phyloP scores from a whole-genome alignment of 2,329 filamentous ascomycete species.

The Camillea tinctor region DNA sequence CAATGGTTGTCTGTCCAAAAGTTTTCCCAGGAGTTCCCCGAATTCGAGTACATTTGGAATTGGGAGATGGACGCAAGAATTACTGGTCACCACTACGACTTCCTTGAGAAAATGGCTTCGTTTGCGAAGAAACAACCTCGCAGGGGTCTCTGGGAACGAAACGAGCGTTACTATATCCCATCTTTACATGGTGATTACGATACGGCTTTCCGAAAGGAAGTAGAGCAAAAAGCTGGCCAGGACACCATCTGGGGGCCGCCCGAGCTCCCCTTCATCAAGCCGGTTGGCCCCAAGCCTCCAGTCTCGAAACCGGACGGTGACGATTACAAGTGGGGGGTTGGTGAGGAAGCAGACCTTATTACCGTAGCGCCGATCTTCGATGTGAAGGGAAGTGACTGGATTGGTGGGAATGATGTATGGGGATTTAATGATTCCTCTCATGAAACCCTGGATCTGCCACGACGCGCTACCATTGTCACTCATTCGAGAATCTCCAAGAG shows the following conservation, averaged over 20 bases:
- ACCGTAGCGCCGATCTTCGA: conserved; percentile 80
- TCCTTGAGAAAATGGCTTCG: conserved; percentile 62
- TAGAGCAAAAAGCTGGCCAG: conserved; percentile 53
- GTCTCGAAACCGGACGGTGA: conserved; percentile 58
- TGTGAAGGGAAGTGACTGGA: conserved; percentile 69
- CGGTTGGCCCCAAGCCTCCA: conserved; percentile 64
- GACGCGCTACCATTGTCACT: conserved; percentile 75
- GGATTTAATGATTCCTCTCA: conserved; percentile 58
- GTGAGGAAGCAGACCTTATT: conserved; percentile 72
- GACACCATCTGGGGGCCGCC: conserved; percentile 66
- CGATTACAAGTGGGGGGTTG: conserved; percentile 72
- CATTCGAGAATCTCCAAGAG: conserved; percentile 71
- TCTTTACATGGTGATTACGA: conserved; percentile 65
- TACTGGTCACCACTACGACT: conserved; percentile 79
- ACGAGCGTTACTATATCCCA: conserved; percentile 71
- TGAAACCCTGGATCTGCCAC: conserved; percentile 57
- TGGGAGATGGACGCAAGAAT: conserved; percentile 83
- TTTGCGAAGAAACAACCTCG: conserved; percentile 69
- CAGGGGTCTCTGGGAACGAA: conserved; percentile 72
- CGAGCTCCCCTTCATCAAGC: conserved; percentile 57
- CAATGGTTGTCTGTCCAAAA: conserved; percentile 75
- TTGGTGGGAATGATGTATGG: conserved; percentile 66
- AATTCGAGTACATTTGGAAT: conserved; percentile 83
- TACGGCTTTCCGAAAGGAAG: conserved; percentile 62
- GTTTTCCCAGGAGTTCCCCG: conserved; percentile 72